These are phyloP conservation scores for Alternaria sp. DNA, from an alignment of 2,329 filamentous ascomycete genomes.

Conservation along the genomic window DNA sequence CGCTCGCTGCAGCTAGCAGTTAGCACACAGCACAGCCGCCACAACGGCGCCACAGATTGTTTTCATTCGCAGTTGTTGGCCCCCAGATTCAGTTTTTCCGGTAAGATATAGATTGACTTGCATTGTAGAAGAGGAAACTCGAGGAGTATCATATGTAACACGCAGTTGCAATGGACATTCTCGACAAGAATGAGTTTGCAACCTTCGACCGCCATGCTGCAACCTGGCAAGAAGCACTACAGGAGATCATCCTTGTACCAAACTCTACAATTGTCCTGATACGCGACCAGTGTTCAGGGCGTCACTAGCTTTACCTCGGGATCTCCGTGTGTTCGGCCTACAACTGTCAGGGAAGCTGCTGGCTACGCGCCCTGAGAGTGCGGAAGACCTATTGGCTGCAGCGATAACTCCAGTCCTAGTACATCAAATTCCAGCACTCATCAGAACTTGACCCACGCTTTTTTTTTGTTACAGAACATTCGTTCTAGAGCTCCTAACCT, in stretches of 20 bases:
- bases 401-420: not conserved
- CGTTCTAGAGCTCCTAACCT: not conserved
- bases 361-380: not conserved
- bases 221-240: not conserved
- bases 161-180: not conserved
- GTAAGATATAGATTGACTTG: not conserved
- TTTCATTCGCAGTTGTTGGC: not conserved
- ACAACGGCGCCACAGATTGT: not conserved
- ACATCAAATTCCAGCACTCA: not conserved
- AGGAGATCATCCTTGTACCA: not conserved
- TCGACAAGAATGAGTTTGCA: not conserved
- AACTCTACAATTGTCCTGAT: not conserved
- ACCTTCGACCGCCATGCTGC: not conserved
- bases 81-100: not conserved
- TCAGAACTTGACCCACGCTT: not conserved
- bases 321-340: slow-evolving; percentile 2
- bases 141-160: not conserved
- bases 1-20: slow-evolving; percentile 11
- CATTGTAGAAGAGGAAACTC: not conserved
- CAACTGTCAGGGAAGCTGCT: not conserved
- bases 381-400: not conserved
- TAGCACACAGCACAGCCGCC: slow-evolving; percentile 6
- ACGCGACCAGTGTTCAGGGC: not conserved
- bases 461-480: not conserved
- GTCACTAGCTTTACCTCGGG: not conserved